Evolutionary conservation across 177 flowering plant genomes (phyloP).

Genomic region (Telopea speciosissima): DNA sequence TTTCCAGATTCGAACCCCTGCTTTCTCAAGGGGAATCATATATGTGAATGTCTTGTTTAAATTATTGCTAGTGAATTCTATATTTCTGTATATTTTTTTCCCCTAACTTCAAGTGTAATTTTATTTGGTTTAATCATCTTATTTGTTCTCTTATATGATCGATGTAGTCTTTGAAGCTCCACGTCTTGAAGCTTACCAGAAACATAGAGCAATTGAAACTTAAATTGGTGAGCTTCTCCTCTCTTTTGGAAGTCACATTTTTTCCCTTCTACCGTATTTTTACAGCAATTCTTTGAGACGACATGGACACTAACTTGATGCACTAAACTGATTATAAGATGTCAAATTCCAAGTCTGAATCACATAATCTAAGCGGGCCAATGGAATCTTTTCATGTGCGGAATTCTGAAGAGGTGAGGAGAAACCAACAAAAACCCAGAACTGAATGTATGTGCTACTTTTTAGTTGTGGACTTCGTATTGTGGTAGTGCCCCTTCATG

Average conservation of each 20-base stretch:
- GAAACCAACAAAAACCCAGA: neutral
- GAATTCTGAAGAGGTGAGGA: slow-evolving; percentile 23
- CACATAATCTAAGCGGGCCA: slow-evolving; percentile 5
- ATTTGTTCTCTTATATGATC: slow-evolving; percentile 11
- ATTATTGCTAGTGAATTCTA: neutral
- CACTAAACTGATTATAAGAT: slow-evolving; percentile 9
- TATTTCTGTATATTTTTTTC: neutral
- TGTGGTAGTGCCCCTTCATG: neutral
- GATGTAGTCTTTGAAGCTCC: slow-evolving; percentile 89
- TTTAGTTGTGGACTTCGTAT: neutral
- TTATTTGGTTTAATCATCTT: slow-evolving; percentile 2
- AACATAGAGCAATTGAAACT: slow-evolving; percentile 51
- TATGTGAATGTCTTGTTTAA: neutral
- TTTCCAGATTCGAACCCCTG: too few relatives aligned
- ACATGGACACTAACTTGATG: slow-evolving; percentile 4
- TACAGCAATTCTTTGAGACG: slow-evolving; percentile 6
- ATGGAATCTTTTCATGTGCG: slow-evolving; percentile 8
- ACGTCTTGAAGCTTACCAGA: slow-evolving; percentile 62
- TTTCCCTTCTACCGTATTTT: neutral
- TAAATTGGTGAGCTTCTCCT: slow-evolving; percentile 51
- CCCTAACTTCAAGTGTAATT: neutral
- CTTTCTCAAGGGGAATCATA: too few relatives aligned
- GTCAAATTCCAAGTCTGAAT: slow-evolving; percentile 9
- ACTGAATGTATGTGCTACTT: slow-evolving; percentile 5
- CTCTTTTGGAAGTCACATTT: neutral